These are phyloP conservation scores for Ilex asprella DNA, from an alignment of 257 asterid species.

Conservation along the genomic window DNA sequence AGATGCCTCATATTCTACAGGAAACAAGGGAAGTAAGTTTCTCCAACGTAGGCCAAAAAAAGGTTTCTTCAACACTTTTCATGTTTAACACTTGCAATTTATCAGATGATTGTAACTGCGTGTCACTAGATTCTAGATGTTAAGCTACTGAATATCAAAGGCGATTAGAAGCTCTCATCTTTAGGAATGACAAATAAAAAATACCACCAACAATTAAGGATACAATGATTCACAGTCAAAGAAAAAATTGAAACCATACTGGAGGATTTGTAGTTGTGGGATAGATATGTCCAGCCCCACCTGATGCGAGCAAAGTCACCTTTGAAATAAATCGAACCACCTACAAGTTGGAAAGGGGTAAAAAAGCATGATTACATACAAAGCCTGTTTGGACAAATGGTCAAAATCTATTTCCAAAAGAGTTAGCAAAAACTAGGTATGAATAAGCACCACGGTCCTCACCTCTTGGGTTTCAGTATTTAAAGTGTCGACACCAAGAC, in stretches of 20 bases:
- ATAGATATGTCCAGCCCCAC: conserved; percentile 99
- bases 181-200: too few relatives aligned
- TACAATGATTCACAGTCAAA: neutral
- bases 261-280: conserved; percentile 95
- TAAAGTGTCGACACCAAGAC: conserved; percentile 87
- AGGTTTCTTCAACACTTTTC: too few relatives aligned
- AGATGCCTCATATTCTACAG: too few relatives aligned
- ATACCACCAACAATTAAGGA: too few relatives aligned
- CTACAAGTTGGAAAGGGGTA: conserved; percentile 31
- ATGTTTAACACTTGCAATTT: too few relatives aligned
- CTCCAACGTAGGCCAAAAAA: too few relatives aligned
- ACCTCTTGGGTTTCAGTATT: conserved; percentile 83
- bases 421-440: neutral
- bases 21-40: too few relatives aligned
- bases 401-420: conserved; percentile 1
- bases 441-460: conserved; percentile 10
- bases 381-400: conserved; percentile 6
- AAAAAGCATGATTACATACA: neutral
- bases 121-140: too few relatives aligned
- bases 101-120: too few relatives aligned
- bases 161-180: too few relatives aligned
- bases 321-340: conserved; percentile 89
- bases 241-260: conserved; percentile 30
- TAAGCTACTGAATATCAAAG: too few relatives aligned
- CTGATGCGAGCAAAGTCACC: conserved; percentile 91